Conservation (phyloP, 1,284 basidiomycete species). For the Volvariella surrecta region DNA sequence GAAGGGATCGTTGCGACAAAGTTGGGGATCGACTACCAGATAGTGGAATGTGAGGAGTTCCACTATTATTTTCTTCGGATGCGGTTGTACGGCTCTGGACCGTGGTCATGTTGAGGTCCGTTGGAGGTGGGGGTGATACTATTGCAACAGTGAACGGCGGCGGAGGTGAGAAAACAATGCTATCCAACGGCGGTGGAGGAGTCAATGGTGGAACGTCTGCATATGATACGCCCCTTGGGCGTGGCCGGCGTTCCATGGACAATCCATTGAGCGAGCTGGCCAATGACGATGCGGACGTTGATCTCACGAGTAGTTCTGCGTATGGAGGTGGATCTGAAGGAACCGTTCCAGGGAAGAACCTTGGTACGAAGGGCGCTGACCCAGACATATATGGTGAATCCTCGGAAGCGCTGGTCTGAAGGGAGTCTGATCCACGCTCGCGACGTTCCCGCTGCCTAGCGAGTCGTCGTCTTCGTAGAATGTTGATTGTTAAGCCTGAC, state of each 20-base stretch:
- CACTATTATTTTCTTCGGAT: too few relatives aligned
- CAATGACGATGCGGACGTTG: conserved; percentile 9
- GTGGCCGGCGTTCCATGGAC: background rate
- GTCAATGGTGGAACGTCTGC: conserved; percentile 19
- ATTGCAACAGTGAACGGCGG: conserved; percentile 15
- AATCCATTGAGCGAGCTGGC: conserved; percentile 3
- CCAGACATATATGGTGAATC: conserved; percentile 34
- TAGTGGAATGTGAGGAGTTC: too few relatives aligned
- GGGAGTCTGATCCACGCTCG: conserved; percentile 22
- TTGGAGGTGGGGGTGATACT: conserved; percentile 7
- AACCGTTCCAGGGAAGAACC: conserved; percentile 44
- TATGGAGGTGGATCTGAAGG: conserved; percentile 31
- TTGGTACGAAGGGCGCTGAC: conserved; percentile 39
- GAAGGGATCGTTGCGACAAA: too few relatives aligned
- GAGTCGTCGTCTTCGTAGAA: conserved; percentile 36
- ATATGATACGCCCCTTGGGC: conserved; percentile 13
- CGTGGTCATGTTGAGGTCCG: too few relatives aligned
- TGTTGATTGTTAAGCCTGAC: conserved; percentile 38
- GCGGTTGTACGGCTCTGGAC: too few relatives aligned
- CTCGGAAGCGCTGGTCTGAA: conserved; percentile 30
- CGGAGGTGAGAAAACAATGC: conserved; percentile 9
- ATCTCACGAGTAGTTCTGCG: conserved; percentile 10
- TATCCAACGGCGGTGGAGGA: conserved; percentile 12
- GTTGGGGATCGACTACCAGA: too few relatives aligned
- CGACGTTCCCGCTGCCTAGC: conserved; percentile 33